A percentile compares a stretch with the other conserved stretches of the same genome.
phyloP scores from a whole-genome alignment of 2,329 filamentous ascomycete genomes.

The Penicillium sp. region DNA sequence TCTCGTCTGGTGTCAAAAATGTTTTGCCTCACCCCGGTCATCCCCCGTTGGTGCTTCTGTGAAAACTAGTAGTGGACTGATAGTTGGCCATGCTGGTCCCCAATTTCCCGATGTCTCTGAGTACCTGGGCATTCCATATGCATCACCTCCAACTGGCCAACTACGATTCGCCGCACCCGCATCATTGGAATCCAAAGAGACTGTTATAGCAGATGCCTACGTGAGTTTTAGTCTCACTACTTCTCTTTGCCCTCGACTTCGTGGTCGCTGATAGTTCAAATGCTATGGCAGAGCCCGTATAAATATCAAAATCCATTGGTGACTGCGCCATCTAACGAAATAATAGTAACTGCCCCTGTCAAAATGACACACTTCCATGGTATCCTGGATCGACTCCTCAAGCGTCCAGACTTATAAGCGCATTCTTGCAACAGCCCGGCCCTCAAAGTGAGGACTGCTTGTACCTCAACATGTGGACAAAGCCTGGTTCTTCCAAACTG shows the following conservation, averaged over 20 bases:
- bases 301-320: neutral
- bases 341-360: slow-evolving; percentile 26
- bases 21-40: neutral
- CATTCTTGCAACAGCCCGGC: slow-evolving; percentile 18
- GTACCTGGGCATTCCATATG: slow-evolving; percentile 32
- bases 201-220: neutral
- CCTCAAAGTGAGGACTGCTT: slow-evolving; percentile 39
- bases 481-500: slow-evolving; percentile 14
- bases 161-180: slow-evolving; percentile 29
- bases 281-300: slow-evolving; percentile 13
- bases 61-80: slow-evolving; percentile 24
- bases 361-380: slow-evolving; percentile 13
- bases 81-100: slow-evolving; percentile 22
- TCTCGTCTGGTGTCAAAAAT: neutral
- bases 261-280: neutral
- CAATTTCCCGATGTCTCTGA: slow-evolving; percentile 19
- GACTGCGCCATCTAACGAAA: neutral
- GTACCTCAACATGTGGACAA: slow-evolving; percentile 37
- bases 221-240: neutral
- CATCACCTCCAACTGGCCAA: slow-evolving; percentile 25
- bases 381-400: slow-evolving; percentile 25
- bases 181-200: slow-evolving; percentile 2
- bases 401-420: slow-evolving; percentile 18
- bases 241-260: too few species aligned
- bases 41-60: slow-evolving; percentile 7